A percentile compares a stretch with the other conserved stretches of the same genome.
Conservation (phyloP, 1,284 basidiomycete genomes). For the Pterulicium gracile region DNA sequence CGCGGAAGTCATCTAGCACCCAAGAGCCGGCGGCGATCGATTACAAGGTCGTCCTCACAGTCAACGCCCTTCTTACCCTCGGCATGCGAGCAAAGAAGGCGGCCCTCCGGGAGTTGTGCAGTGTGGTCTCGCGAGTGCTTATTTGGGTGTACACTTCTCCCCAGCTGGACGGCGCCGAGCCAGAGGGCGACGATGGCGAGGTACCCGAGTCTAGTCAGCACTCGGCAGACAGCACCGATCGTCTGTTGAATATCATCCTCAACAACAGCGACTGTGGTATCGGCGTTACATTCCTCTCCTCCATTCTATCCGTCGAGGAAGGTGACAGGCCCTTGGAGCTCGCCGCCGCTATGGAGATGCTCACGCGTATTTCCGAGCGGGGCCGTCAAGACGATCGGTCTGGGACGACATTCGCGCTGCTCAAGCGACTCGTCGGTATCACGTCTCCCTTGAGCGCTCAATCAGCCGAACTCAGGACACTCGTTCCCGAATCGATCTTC, state of each 20-base stretch:
- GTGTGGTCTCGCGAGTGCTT: not conserved
- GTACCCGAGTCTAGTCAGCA: not conserved
- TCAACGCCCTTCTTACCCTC: not conserved
- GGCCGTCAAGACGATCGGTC: not conserved
- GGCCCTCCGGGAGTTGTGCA: not conserved
- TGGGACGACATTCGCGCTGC: not conserved
- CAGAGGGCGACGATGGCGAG: not conserved
- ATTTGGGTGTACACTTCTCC: not conserved
- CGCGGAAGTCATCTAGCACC: not conserved
- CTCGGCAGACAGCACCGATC: not conserved
- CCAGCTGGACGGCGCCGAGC: not conserved
- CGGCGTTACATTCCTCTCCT: not conserved
- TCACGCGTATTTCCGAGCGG: not conserved
- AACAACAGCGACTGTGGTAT: not conserved
- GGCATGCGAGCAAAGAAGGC: not conserved
- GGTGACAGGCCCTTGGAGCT: not conserved
- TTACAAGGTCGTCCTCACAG: not conserved
- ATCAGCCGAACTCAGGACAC: not conserved
- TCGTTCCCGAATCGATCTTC: not conserved
- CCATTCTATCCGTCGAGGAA: not conserved
- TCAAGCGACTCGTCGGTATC: not conserved
- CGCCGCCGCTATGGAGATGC: not conserved
- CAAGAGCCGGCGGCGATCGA: not conserved
- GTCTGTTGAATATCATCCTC: not conserved
- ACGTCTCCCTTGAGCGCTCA: not conserved